Percentiles rank a stretch among this genome's conserved stretches.
These are phyloP conservation scores for Madurella fahalii DNA, from an alignment of 2,329 filamentous ascomycete genomes.

Conservation along the genomic window DNA sequence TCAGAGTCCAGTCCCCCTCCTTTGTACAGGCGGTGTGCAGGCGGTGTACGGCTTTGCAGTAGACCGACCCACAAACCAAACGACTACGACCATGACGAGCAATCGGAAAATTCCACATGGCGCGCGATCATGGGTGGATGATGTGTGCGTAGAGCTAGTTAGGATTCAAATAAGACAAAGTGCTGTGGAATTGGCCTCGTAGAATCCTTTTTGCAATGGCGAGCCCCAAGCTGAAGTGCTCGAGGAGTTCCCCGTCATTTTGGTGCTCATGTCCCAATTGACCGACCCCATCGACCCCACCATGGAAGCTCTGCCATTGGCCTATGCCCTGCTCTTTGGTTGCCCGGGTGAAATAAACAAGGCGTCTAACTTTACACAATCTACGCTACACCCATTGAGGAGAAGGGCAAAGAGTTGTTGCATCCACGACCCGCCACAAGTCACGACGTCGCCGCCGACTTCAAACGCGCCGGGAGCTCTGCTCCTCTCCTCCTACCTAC, in stretches of 20 bases:
- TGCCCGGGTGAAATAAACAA: constrained; percentile 25
- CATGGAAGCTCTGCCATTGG: constrained; percentile 14
- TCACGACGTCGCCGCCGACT: constrained; percentile 29
- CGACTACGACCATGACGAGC: neutral
- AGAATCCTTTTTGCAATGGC: neutral
- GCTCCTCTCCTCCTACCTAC: constrained; percentile 35
- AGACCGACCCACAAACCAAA: too few relatives aligned
- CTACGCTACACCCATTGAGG: constrained; percentile 25
- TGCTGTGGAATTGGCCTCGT: neutral
- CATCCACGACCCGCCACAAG: constrained; percentile 22
- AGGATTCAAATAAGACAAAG: too few relatives aligned
- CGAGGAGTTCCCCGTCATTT: neutral
- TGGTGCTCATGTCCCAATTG: neutral
- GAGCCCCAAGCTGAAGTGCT: too few relatives aligned
- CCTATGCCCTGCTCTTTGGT: constrained; percentile 10
- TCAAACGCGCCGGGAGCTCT: constrained; percentile 33
- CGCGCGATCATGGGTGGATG: neutral
- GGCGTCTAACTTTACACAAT: constrained; percentile 12
- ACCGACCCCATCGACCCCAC: constrained; percentile 9
- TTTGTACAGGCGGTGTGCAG: too few relatives aligned
- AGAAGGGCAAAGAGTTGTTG: constrained; percentile 19
- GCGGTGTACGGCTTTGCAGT: too few relatives aligned
- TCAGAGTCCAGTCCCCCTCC: too few relatives aligned
- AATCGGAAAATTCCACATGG: neutral
- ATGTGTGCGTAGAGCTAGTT: neutral